These are phyloP conservation scores for Cladosporium sp. DNA, from an alignment of 2,329 filamentous ascomycete species.

Conservation along the genomic window DNA sequence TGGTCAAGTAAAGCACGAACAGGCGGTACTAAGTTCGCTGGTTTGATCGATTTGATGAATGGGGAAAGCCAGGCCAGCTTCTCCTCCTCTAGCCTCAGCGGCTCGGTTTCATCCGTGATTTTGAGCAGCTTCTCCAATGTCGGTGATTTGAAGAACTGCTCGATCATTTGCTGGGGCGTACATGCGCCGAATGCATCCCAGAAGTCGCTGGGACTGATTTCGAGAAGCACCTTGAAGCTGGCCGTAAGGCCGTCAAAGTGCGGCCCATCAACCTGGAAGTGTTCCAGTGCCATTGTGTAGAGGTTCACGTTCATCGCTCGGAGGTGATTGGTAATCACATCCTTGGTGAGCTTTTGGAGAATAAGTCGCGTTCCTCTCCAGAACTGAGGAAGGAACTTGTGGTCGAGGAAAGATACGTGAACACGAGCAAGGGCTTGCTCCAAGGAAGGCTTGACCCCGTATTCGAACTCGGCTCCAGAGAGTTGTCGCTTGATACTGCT, in stretches of 20 bases:
- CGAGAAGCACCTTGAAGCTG: conserved; percentile 65
- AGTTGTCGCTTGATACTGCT: conserved; percentile 61
- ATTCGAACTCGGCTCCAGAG: conserved; percentile 74
- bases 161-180: conserved; percentile 74
- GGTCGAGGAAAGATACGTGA: conserved; percentile 50
- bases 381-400: conserved; percentile 61
- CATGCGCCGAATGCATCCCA: conserved; percentile 86
- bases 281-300: conserved; percentile 56
- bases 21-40: conserved; percentile 71
- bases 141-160: conserved; percentile 74
- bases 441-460: conserved; percentile 74
- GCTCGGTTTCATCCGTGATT: conserved; percentile 49
- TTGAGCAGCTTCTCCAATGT: conserved; percentile 59
- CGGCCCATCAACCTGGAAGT: conserved; percentile 50
- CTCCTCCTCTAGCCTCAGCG: conserved; percentile 49
- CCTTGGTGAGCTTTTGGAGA: conserved; percentile 66
- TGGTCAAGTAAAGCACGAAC: conserved; percentile 75
- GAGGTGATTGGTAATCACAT: conserved; percentile 72
- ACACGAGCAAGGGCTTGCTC: conserved; percentile 62
- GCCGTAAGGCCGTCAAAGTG: conserved; percentile 67
- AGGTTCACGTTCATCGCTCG: conserved; percentile 72
- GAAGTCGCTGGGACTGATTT: conserved; percentile 73
- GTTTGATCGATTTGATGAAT: conserved; percentile 72
- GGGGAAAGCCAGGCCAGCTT: conserved; percentile 74
- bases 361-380: conserved; percentile 77